Evolutionary conservation across 768 basidiomycete genomes (phyloP), one percentile per base, ranked within the genome.

Genomic region (Pilatotrama ljubarskyi): DNA sequence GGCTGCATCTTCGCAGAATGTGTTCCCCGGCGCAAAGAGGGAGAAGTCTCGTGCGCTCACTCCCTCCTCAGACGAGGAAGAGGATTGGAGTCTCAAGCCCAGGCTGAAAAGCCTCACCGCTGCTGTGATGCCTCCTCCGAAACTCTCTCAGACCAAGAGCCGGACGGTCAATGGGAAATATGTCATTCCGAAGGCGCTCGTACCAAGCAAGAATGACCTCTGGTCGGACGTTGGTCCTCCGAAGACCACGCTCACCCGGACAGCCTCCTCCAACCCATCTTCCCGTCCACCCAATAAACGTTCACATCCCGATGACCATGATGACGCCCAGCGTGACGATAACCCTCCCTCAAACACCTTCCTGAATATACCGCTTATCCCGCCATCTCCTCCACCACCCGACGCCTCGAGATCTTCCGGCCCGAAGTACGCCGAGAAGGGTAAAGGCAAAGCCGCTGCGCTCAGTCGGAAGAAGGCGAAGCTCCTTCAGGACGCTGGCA

Each of bases 301-400:
- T 60, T 43, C 77, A 32, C 64, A 80, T 29, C 73, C 77, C 15
- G 75, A 73, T 29, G 66, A 70, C 40, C 74, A 73, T 29, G 52
- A 61, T 26, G 74, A 72, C 37, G 50, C 47, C 1, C 38, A 43
- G 32, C 37, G 35, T 36, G 59, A 59, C 43, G 53, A 26, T 22
- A 43, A 49, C 22, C 51, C 50, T 37, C 38, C 47, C 55, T 41
- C 55, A 64, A 64, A 55, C 26, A 51, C 55, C 24, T 61, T 37
- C 47, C 70, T 48, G 68, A 67, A 49, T 72, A 66, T 70, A 20
- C 53, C 66, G 25, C 79, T 89, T 48, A 69, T 90, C 52, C 86
- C 87, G 7, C 88, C 88, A 17, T 88, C 90, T 17, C 89, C 89
- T n/a, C 84, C 86, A 17, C 79, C 80, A 3, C 73, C 65, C 11